Base-by-base conservation (phyloP, 179 eudicot genomes). In the Drosera spatulata region DNA sequence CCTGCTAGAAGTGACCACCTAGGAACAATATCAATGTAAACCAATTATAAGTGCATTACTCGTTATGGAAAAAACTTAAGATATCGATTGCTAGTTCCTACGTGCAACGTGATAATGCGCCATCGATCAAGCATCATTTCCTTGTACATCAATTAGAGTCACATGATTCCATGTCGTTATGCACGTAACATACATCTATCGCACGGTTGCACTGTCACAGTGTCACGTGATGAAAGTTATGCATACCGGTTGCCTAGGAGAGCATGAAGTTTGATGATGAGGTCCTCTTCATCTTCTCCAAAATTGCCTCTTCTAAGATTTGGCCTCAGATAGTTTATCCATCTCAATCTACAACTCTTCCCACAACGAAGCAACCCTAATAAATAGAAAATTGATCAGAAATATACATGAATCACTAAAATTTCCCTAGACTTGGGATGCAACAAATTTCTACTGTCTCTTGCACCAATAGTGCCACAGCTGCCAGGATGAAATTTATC, bases 171-270 rank as follows among this genome's bases (percentile, higher is more conserved):
- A 22, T 46, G 49, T 46, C 11, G 49, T 46, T 7, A 10, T 41
- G 9, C 7, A 42, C 11, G 6, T 10, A 14, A 55, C 5, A 2
- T 55, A 55, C 6, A n/a, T 22, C 9, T 55, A 14, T 11, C 39
- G 7, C 1, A 11, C 15, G 33, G 12, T 2, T 52, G 7, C 12
- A 11, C 6, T 3, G 7, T 22, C 8, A 12, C 12, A 6, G 3
- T 12, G 14, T 11, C 15, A n/a, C 6, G 8, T 4, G 7, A 14
- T 52, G 12, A 46, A 46, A 10, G 11, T 46, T 46, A 46, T 10
- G 45, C 49, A 46, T 59, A 78, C 79, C 82, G 63, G 50, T 78
- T 71, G 61, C 82, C 82, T 1, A 78, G 72, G 22, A 78, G 79
- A 7, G 82, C 82, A 55, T 78, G 82, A 38, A 78, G 82, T 63